phyloP scores from a whole-genome alignment of 2,329 filamentous ascomycete genomes.

The Plenodomus biglobosus region DNA sequence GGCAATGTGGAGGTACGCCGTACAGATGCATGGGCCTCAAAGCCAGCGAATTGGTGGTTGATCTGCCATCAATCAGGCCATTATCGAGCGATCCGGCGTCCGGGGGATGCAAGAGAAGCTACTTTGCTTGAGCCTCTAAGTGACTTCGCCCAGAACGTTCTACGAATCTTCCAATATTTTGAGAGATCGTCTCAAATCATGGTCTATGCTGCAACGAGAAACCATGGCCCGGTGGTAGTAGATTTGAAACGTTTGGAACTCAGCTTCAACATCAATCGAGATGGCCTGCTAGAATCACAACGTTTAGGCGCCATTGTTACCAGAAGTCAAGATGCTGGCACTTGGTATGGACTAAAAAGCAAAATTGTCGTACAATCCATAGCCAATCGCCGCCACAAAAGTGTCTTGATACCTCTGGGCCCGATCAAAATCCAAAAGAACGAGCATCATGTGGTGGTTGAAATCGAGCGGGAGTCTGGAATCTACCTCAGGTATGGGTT shows the following conservation, averaged over 20 bases:
- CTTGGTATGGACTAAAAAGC: constrained; percentile 60
- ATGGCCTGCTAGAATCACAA: constrained; percentile 48
- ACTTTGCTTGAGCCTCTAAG: constrained; percentile 56
- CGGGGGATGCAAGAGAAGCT: constrained; percentile 27
- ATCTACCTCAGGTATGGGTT: constrained; percentile 56
- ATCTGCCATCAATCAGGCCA: constrained; percentile 22
- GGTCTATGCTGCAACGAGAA: constrained; percentile 48
- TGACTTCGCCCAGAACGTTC: constrained; percentile 44
- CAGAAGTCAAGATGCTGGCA: constrained; percentile 60
- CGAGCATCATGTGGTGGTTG: constrained; percentile 48
- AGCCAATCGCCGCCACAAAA: constrained; percentile 47
- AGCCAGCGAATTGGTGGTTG: constrained; percentile 46
- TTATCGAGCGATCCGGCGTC: constrained; percentile 8
- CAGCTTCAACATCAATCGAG: constrained; percentile 54
- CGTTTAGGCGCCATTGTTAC: constrained; percentile 55
- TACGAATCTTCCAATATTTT: constrained; percentile 54
- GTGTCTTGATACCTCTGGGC: constrained; percentile 59
- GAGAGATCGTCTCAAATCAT: constrained; percentile 50
- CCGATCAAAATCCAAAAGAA: constrained; percentile 26
- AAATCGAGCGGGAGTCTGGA: constrained; percentile 35
- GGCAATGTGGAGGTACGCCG: constrained; percentile 57
- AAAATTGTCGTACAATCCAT: constrained; percentile 59
- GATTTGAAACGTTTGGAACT: constrained; percentile 58
- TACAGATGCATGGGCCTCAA: constrained; percentile 46
- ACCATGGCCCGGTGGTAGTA: constrained; percentile 41